Evolutionary conservation across 2,329 filamentous ascomycete genomes (phyloP).

Genomic region (Zasmidium angulare): DNA sequence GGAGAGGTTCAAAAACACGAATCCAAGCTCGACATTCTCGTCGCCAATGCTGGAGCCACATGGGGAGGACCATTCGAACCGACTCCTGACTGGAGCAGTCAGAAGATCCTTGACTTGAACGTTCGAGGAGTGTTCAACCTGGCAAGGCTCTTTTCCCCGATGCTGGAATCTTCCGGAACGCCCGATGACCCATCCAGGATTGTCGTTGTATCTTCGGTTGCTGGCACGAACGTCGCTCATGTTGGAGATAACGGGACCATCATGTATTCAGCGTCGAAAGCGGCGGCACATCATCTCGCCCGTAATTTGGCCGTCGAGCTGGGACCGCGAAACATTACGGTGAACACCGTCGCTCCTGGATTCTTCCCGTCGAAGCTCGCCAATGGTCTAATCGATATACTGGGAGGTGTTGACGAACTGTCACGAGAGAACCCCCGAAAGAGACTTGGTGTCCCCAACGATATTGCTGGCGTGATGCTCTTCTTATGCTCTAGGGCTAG

Average conservation of each 20-base stretch:
- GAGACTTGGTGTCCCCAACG: constrained; percentile 68
- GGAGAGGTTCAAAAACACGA: constrained; percentile 70
- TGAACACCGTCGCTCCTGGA: constrained; percentile 67
- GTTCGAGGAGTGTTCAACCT: constrained; percentile 76
- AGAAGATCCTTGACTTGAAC: constrained; percentile 88
- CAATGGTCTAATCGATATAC: constrained; percentile 66
- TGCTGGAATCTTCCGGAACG: constrained; percentile 64
- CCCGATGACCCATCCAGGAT: constrained; percentile 70
- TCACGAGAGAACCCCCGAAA: constrained; percentile 63
- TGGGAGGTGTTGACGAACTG: constrained; percentile 65
- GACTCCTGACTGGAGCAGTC: constrained; percentile 75
- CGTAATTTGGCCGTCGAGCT: constrained; percentile 81
- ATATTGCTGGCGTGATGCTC: constrained; percentile 74
- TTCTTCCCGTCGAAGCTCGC: constrained; percentile 71
- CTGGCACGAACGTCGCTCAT: constrained; percentile 71
- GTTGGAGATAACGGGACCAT: constrained; percentile 72
- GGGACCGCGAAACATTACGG: constrained; percentile 73
- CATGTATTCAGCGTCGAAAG: constrained; percentile 83
- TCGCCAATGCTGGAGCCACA: constrained; percentile 88
- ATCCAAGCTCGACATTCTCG: constrained; percentile 76
- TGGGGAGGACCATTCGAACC: constrained; percentile 83
- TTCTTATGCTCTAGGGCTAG: constrained; percentile 68
- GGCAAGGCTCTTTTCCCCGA: constrained; percentile 61
- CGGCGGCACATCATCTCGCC: constrained; percentile 77
- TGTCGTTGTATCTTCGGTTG: constrained; percentile 78